These are phyloP conservation scores for Davidsoniella neocaledoniae DNA, from an alignment of 2,329 filamentous ascomycete genomes.

Conservation along the genomic window DNA sequence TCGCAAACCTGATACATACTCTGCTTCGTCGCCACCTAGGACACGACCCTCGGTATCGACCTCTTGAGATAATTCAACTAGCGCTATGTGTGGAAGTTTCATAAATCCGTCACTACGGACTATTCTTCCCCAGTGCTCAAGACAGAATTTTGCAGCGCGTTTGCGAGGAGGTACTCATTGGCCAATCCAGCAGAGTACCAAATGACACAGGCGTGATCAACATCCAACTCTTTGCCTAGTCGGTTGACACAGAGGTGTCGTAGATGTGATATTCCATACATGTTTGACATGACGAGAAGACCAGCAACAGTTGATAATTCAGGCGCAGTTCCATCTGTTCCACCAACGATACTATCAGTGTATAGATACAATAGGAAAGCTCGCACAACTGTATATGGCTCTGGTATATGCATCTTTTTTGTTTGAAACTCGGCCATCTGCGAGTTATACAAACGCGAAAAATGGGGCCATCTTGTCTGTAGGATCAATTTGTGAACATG, in stretches of 20 bases:
- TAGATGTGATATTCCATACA: conserved; percentile 91
- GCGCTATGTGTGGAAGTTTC: conserved; percentile 55
- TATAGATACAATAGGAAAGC: conserved; percentile 95
- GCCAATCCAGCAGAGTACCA: conserved; percentile 89
- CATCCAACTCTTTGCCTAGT: conserved; percentile 76
- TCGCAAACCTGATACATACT: conserved; percentile 34
- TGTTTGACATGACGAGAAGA: conserved; percentile 90
- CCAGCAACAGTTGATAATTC: conserved; percentile 77
- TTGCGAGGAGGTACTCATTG: conserved; percentile 86
- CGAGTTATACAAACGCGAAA: conserved; percentile 74
- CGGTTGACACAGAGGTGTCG: conserved; percentile 82
- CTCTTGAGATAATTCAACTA: conserved; percentile 86
- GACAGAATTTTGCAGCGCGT: conserved; percentile 72
- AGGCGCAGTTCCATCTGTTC: conserved; percentile 54
- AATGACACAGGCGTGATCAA: conserved; percentile 85
- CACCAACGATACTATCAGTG: conserved; percentile 67
- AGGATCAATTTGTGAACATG: conserved; percentile 92
- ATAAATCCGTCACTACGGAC: conserved; percentile 81
- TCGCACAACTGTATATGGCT: conserved; percentile 84
- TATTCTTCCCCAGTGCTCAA: conserved; percentile 87
- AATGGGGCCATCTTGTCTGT: conserved; percentile 92
- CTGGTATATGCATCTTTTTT: conserved; percentile 93
- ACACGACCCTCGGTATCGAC: conserved; percentile 87
- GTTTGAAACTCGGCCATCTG: conserved; percentile 98
- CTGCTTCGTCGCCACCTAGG: conserved; percentile 69